Evolutionary conservation across 768 basidiomycete genomes (phyloP).

Genomic region (Galerina sulciceps): DNA sequence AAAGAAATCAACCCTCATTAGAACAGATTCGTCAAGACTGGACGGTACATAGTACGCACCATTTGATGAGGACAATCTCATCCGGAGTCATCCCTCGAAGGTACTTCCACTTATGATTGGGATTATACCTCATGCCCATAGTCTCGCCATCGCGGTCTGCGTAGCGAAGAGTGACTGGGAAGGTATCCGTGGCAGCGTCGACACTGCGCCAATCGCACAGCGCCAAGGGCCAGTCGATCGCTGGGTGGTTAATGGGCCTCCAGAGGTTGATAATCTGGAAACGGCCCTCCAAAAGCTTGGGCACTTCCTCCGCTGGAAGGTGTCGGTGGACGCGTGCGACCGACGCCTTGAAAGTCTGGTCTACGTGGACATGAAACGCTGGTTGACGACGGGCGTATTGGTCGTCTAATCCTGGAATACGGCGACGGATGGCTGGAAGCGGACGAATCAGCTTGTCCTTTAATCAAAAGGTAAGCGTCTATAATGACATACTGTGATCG

Average conservation of each 20-base stretch:
- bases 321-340: conserved; percentile 52
- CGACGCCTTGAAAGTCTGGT: conserved; percentile 51
- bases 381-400: conserved; percentile 46
- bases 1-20: too few relatives aligned
- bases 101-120: conserved; percentile 58
- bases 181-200: conserved; percentile 41
- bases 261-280: conserved; percentile 67
- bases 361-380: conserved; percentile 49
- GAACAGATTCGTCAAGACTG: neutral
- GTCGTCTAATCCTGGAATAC: conserved; percentile 39
- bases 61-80: conserved; percentile 56
- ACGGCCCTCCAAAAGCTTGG: conserved; percentile 46
- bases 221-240: conserved; percentile 53
- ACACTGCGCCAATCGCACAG: conserved; percentile 55
- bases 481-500: conserved; percentile 65
- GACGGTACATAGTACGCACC: conserved; percentile 29
- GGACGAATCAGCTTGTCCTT: neutral
- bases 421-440: conserved; percentile 49
- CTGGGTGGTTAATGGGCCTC: conserved; percentile 55
- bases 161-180: conserved; percentile 49
- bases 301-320: conserved; percentile 49
- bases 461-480: neutral
- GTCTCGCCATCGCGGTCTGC: conserved; percentile 58
- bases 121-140: conserved; percentile 45
- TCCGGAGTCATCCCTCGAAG: conserved; percentile 45